Evolutionary conservation across 495 filamentous ascomycete genomes (phyloP).

Genomic region (Tuber microsphaerosporum): DNA sequence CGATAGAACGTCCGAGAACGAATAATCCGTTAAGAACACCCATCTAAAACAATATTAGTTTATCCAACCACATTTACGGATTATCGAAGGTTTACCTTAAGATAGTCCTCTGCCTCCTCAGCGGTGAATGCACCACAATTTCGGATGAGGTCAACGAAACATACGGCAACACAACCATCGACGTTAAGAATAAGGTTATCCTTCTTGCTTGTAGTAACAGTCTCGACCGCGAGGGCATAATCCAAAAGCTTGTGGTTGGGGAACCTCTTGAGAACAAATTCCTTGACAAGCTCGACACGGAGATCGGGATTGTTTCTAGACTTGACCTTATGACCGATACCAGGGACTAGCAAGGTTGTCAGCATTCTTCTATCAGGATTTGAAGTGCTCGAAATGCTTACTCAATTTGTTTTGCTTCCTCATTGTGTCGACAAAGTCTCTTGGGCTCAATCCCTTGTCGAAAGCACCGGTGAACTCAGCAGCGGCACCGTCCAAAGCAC

Average conservation of each 20-base stretch:
- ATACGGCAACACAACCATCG: constrained; percentile 94
- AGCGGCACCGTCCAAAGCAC: constrained; percentile 93
- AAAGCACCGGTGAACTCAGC: constrained; percentile 98
- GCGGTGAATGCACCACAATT: constrained; percentile 92
- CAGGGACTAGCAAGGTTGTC: constrained; percentile 59
- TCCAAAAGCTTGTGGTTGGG: constrained; percentile 93
- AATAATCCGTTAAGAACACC: constrained; percentile 99
- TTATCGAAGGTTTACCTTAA: constrained; percentile 43
- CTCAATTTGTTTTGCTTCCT: constrained; percentile 99
- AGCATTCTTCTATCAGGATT: constrained; percentile 32
- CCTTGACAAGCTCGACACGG: constrained; percentile 97
- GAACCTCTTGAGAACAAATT: constrained; percentile 96
- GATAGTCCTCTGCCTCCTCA: constrained; percentile 77
- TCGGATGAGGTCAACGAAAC: constrained; percentile 95
- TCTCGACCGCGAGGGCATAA: constrained; percentile 95
- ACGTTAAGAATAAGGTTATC: constrained; percentile 99
- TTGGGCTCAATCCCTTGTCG: constrained; percentile 94
- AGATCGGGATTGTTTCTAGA: constrained; percentile 99
- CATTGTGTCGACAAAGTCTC: constrained; percentile 98
- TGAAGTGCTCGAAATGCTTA: constrained; percentile 44
- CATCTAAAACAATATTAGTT: constrained; percentile 58
- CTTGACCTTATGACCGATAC: constrained; percentile 98
- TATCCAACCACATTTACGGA: not conserved
- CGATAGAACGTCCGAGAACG: constrained; percentile 89
- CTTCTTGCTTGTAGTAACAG: constrained; percentile 98